phyloP scores from a whole-genome alignment of 2,329 filamentous ascomycete genomes.

The Calycina marina region DNA sequence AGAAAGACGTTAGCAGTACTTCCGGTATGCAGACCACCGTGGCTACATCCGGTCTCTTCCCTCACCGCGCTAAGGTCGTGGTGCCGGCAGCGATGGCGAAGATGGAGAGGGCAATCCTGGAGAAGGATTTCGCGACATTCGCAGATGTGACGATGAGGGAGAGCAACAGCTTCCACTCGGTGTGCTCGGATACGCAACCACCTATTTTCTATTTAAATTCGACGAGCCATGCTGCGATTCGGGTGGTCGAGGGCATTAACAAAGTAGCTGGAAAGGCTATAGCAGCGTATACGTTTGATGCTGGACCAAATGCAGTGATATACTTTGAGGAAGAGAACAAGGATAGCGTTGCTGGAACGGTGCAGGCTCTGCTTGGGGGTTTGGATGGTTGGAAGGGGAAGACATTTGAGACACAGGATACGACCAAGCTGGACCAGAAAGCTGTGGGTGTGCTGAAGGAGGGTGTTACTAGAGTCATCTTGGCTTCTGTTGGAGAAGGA shows the following conservation, averaged over 20 bases:
- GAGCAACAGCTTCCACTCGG: constrained; percentile 93
- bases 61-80: constrained; percentile 56
- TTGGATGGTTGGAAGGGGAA: constrained; percentile 60
- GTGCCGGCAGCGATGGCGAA: constrained; percentile 71
- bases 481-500: constrained; percentile 83
- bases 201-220: constrained; percentile 99
- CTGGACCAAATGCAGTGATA: constrained; percentile 89
- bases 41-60: constrained; percentile 76
- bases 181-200: constrained; percentile 86
- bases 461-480: constrained; percentile 78
- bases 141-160: constrained; percentile 90
- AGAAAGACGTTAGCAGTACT: constrained; percentile 89
- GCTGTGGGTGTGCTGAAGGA: constrained; percentile 53
- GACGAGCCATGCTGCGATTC: constrained; percentile 71
- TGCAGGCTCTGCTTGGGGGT: constrained; percentile 50
- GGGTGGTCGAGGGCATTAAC: constrained; percentile 83
- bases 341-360: constrained; percentile 57
- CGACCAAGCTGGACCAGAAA: constrained; percentile 47
- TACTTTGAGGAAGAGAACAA: constrained; percentile 82
- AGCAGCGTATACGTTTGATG: constrained; percentile 94
- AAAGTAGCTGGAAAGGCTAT: constrained; percentile 60
- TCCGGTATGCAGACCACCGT: constrained; percentile 97
- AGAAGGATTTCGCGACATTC: constrained; percentile 72
- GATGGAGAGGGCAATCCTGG: constrained; percentile 71
- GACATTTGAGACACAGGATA: constrained; percentile 34